Conservation (phyloP, 768 basidiomycete genomes). For the Mycena galopus region DNA sequence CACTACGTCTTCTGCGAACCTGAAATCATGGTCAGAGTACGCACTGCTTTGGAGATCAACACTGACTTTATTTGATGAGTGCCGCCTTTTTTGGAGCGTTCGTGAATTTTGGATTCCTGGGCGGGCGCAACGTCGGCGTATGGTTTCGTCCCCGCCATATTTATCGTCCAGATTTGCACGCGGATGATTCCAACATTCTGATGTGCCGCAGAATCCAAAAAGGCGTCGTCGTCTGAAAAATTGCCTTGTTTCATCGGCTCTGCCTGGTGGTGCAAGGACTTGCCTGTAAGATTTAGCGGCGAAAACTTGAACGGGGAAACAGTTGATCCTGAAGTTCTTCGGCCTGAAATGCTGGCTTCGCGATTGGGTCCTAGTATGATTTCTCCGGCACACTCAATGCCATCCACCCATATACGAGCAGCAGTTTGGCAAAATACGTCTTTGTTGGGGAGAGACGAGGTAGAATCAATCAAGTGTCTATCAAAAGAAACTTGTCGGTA, state of each 20-base stretch:
- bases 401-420: conserved; percentile 30
- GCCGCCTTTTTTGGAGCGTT: conserved; percentile 31
- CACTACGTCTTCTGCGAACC: conserved; percentile 15
- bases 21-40: neutral
- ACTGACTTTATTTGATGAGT: conserved; percentile 32
- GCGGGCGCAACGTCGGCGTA: neutral
- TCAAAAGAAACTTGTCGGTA: too few relatives aligned
- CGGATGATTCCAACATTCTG: conserved; percentile 29
- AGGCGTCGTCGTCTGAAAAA: conserved; percentile 29
- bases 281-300: conserved; percentile 29
- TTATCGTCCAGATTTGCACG: conserved; percentile 33
- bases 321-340: conserved; percentile 18
- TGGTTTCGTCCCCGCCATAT: conserved; percentile 13
- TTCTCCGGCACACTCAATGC: conserved; percentile 32
- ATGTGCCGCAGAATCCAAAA: conserved; percentile 12
- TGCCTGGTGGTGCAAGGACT: neutral
- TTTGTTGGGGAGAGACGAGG: too few relatives aligned
- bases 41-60: neutral
- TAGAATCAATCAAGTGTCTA: too few relatives aligned
- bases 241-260: neutral
- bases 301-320: conserved; percentile 26
- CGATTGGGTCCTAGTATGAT: conserved; percentile 25
- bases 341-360: conserved; percentile 17
- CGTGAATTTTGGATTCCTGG: conserved; percentile 27
- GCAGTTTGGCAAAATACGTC: conserved; percentile 33